phyloP scores from a whole-genome alignment of 805 yeast genomes.

The Starmerella cellae region DNA sequence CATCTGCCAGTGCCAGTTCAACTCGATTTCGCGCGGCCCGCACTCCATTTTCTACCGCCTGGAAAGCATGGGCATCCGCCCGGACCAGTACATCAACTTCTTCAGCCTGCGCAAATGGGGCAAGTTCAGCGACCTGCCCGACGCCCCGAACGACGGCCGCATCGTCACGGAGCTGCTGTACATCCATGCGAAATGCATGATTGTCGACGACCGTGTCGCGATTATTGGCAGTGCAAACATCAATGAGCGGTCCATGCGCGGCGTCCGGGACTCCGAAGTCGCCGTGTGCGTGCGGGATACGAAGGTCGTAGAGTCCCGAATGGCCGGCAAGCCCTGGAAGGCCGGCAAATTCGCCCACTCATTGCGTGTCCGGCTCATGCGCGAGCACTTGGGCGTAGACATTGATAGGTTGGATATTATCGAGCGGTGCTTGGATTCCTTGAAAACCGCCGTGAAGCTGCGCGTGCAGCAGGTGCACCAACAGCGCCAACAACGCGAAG shows the following conservation, averaged over 20 bases:
- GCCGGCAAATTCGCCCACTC: slow-evolving; percentile 87
- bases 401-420: slow-evolving; percentile 21
- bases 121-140: slow-evolving; percentile 46
- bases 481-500: no score
- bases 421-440: slow-evolving; percentile 17
- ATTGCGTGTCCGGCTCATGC: slow-evolving; percentile 78
- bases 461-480: not conserved
- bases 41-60: slow-evolving; percentile 77
- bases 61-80: slow-evolving; percentile 62
- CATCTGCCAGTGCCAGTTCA: slow-evolving; percentile 91
- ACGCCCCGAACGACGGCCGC: slow-evolving; percentile 23
- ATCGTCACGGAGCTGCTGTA: slow-evolving; percentile 83
- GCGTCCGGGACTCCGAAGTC: slow-evolving; percentile 85
- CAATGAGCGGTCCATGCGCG: slow-evolving; percentile 92
- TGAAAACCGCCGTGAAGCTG: slow-evolving; percentile 7
- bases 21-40: slow-evolving; percentile 83
- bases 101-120: slow-evolving; percentile 95
- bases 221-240: slow-evolving; percentile 96
- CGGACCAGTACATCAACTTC: slow-evolving; percentile 83
- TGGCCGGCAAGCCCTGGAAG: slow-evolving; percentile 70
- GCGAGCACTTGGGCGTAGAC: slow-evolving; percentile 92
- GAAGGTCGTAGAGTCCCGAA: slow-evolving; percentile 35
- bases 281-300: slow-evolving; percentile 81
- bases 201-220: slow-evolving; percentile 87
- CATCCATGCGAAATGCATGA: slow-evolving; percentile 81